These are phyloP conservation scores for Sarocladium brachiariae DNA, from an alignment of 2,329 filamentous ascomycete species.

Conservation along the genomic window DNA sequence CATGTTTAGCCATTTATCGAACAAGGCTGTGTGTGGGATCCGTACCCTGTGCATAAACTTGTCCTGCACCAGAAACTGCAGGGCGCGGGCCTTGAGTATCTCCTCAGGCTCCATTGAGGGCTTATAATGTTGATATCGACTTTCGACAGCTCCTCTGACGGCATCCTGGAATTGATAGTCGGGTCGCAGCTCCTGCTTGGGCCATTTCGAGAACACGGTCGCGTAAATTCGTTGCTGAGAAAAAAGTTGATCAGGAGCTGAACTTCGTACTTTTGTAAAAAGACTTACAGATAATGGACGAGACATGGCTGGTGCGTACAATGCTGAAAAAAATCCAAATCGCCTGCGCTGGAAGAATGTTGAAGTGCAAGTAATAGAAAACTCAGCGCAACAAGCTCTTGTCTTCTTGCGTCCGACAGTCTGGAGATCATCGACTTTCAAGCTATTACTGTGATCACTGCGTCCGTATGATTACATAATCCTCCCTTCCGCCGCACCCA, in stretches of 20 bases:
- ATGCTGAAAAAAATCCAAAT: too few species aligned
- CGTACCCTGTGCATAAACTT: conserved; percentile 49
- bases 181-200: conserved; percentile 56
- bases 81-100: conserved; percentile 50
- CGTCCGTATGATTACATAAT: conserved; percentile 1
- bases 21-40: too few species aligned
- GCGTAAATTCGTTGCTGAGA: conserved; percentile 29
- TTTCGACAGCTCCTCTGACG: conserved; percentile 32
- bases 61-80: conserved; percentile 53
- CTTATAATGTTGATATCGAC: conserved; percentile 26
- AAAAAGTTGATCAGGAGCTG: not conserved
- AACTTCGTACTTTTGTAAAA: not conserved
- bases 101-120: conserved; percentile 39
- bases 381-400: too few species aligned
- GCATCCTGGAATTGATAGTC: conserved; percentile 55
- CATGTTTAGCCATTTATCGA: too few species aligned
- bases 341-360: too few species aligned
- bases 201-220: conserved; percentile 47
- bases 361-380: too few species aligned
- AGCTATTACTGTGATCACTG: not conserved
- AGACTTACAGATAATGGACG: not conserved
- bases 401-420: too few species aligned
- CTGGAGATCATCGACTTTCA: too few species aligned
- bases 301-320: not conserved
- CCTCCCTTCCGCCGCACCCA: not conserved